Base-by-base conservation (phyloP, 305 asterid species). In the Fraxinus albicans region DNA sequence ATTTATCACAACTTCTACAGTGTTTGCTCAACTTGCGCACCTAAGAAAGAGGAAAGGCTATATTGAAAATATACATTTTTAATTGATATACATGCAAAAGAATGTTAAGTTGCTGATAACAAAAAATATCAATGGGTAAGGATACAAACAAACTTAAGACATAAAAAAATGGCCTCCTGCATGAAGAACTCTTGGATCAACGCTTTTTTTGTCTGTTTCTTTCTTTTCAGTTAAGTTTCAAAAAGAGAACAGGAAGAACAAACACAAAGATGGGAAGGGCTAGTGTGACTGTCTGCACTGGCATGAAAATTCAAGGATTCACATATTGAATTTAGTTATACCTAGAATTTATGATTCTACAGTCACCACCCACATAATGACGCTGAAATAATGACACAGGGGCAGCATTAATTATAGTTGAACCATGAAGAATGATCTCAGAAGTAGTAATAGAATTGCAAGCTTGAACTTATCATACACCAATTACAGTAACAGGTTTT, bases 1-100 rank as follows among this genome's bases (percentile, higher is more conserved):
- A 96, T 89, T 96, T 96, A 88, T 96, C 98, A 85, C 99, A 96
- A 87, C 99, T 96, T 88, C 98, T 86, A 93, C 99, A 96, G 50
- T 96, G 99, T 86, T 96, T 96, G 88, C 99, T 96, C 88, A 92
- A 90, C 88, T 93, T 94, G 23, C 91, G 92, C 86, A 96, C 99
- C 99, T 96, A 77, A 81, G 84, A 83, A 85, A 81, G 80, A 79
- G 78, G 76, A 82, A 44, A 79, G 25, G 12, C 36, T 21, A 10
- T 3, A 10, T 1, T 0, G 36, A 29, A 69, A 76, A 75, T 79
- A 77, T 79, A 35, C 47, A 36, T 70, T 47, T 9, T 2, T 65
- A 67, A 67, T 4, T 36, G 34, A 21, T 21, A 63, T 8, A 2
- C 73, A 13, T 13, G 38, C 38, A 69, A 31, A 34, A 27, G 8